Evolutionary conservation across 345 rosid genomes (phyloP), one percentile per base, ranked within the genome.

Genomic region (Eutrema heterophyllum): DNA sequence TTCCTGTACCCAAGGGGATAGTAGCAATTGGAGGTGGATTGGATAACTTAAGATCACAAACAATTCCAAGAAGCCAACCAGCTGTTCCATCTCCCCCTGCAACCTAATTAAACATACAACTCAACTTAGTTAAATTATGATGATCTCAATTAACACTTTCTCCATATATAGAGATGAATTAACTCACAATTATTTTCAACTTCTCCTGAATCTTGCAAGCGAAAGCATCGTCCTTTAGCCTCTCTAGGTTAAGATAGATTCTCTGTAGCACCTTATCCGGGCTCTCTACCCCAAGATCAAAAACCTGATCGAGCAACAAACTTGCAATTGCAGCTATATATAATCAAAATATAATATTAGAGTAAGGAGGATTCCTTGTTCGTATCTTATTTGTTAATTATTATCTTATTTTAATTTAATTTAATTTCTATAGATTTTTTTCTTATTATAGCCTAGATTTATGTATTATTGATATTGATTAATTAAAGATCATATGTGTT

Each of bases 41-140:
- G 29, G 91, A 74, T 68, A 94, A 74, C 68, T 84, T 87, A 48
- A 94, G 95, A 77, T 91, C 97, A 66, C 84, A 86, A 48, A 94
- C 89, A 77, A 88, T 90, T 67, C 95, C 96, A 72, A 94, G 95
- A 66, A 91, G 91, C 98, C 98, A 94, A 33, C 95, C 86, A 64
- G 97, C 98, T 4, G 98, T 94, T 68, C 97, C 98, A 83, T 94
- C 98, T 13, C 98, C 97, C 67, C 98, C 97, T 57, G 78, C 78
- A 65, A 74, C 78, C 78, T 74, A 40, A 33, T 35, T 15, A 45
- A 49, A 30, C 4, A 15, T 33, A 27, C 27, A 56, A 44, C 16
- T 57, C 24, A 14, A 35, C 56, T 36, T 3, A 30, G 5, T 6
- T 6, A 4, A 29, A 30, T 30, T 65, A 27, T 65, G 36, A 49